Conservation (phyloP, 495 filamentous ascomycete genomes). For the Penicillium nucicola region DNA sequence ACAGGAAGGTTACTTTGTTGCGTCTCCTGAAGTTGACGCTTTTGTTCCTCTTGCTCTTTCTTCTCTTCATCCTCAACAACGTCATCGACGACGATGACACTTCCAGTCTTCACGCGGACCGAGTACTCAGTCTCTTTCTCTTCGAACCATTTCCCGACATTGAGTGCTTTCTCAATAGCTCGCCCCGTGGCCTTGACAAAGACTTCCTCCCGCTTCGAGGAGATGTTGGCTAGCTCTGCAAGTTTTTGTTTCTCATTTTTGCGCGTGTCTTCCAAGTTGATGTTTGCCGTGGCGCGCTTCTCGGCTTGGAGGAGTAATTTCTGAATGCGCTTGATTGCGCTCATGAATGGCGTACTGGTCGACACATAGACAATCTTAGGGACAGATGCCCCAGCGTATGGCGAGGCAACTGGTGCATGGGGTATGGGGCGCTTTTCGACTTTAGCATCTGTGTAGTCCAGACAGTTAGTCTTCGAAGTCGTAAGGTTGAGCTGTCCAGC, state of each 20-base stretch:
- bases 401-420: conserved; percentile 61
- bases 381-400: conserved; percentile 44
- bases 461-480: conserved; percentile 12
- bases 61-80: conserved; percentile 44
- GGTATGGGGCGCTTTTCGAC: conserved; percentile 69
- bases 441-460: conserved; percentile 28
- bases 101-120: conserved; percentile 60
- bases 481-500: neutral
- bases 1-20: neutral
- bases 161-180: conserved; percentile 70
- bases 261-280: conserved; percentile 34
- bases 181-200: conserved; percentile 74
- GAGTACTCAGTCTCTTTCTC: conserved; percentile 50
- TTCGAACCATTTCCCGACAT: conserved; percentile 62
- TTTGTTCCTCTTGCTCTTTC: conserved; percentile 20
- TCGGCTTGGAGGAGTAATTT: conserved; percentile 65
- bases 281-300: conserved; percentile 50
- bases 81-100: conserved; percentile 70
- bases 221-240: conserved; percentile 37
- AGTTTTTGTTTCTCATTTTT: conserved; percentile 37
- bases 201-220: conserved; percentile 55
- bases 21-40: conserved; percentile 22
- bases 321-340: conserved; percentile 75
- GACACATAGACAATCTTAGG: conserved; percentile 80
- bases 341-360: conserved; percentile 70